These are phyloP conservation scores for Colletotrichum tropicicola DNA, from an alignment of 2,329 filamentous ascomycete genomes.

Conservation along the genomic window DNA sequence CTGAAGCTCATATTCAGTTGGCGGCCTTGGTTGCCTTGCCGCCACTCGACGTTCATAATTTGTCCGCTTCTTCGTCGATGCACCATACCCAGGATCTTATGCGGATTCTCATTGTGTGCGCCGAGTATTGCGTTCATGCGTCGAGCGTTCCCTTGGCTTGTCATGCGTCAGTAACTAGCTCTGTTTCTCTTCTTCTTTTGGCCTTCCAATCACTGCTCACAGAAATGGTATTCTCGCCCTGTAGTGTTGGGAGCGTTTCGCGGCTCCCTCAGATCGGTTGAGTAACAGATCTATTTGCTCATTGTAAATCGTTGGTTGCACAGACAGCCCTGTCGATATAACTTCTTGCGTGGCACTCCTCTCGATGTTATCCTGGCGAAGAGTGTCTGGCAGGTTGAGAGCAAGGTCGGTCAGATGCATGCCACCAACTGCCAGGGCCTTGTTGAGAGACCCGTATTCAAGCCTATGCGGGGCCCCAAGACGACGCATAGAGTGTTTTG, in stretches of 20 bases:
- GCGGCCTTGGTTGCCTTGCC: neutral
- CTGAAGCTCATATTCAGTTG: constrained; percentile 17
- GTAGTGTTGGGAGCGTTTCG: neutral
- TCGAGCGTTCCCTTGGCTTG: neutral
- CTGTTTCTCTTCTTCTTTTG: neutral
- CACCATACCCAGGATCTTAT: constrained; percentile 8
- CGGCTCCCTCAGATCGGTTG: neutral
- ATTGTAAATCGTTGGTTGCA: neutral
- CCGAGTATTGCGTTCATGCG: neutral
- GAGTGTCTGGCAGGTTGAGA: neutral
- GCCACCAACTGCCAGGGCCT: neutral
- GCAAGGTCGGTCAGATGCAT: neutral
- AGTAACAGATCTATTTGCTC: neutral
- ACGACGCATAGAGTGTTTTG: neutral
- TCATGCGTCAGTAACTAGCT: neutral
- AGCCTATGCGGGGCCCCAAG: neutral
- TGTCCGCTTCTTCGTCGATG: constrained; percentile 3
- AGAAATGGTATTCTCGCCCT: constrained; percentile 4
- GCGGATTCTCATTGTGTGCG: neutral
- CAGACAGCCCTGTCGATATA: neutral
- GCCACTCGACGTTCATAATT: constrained; percentile 26
- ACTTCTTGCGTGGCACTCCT: neutral
- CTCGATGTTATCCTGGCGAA: neutral
- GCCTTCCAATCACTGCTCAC: no score
- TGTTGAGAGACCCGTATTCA: no score